phyloP scores from a whole-genome alignment of 441 rosid genomes.

The Hura crepitans region DNA sequence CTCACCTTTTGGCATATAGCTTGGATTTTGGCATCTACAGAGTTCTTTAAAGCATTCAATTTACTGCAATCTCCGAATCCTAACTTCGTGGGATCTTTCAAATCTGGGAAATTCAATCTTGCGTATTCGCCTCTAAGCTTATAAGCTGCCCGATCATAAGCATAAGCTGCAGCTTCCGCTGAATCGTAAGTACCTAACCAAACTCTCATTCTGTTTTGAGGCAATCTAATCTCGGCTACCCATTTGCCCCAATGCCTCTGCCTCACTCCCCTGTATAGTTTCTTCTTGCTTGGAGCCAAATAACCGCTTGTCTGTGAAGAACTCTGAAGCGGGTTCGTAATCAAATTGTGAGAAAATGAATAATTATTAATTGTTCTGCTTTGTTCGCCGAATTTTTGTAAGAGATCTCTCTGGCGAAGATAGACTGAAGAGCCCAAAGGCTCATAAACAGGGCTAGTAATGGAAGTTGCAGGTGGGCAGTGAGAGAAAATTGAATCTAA shows the following conservation, averaged over 20 bases:
- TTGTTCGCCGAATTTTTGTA: constrained; percentile 48
- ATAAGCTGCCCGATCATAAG: constrained; percentile 93
- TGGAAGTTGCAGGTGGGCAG: constrained; percentile 30
- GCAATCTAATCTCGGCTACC: constrained; percentile 94
- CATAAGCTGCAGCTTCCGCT: constrained; percentile 85
- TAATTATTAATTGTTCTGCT: constrained; percentile 29
- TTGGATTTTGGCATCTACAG: constrained; percentile 86
- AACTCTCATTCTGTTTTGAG: constrained; percentile 61
- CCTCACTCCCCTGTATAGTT: constrained; percentile 87
- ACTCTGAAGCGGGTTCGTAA: constrained; percentile 28
- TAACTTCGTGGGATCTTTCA: constrained; percentile 54
- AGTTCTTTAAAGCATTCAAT: constrained; percentile 51
- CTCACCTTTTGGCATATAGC: constrained; percentile 74
- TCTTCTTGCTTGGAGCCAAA: constrained; percentile 47
- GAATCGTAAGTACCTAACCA: constrained; percentile 92
- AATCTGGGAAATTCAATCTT: constrained; percentile 70
- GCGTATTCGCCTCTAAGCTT: constrained; percentile 96
- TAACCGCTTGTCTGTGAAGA: constrained; percentile 24
- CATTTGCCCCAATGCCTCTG: constrained; percentile 98
- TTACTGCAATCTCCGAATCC: constrained; percentile 51
- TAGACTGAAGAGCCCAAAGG: constrained; percentile 78
- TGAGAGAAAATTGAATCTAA: constrained; percentile 76
- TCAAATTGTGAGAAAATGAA: constrained; percentile 15
- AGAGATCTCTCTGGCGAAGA: constrained; percentile 72
- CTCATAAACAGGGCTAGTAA: constrained; percentile 24